A percentile compares a stretch with the other conserved stretches of the same genome.
Conservation (phyloP, 805 yeast genomes). For the Metschnikowia similis region DNA sequence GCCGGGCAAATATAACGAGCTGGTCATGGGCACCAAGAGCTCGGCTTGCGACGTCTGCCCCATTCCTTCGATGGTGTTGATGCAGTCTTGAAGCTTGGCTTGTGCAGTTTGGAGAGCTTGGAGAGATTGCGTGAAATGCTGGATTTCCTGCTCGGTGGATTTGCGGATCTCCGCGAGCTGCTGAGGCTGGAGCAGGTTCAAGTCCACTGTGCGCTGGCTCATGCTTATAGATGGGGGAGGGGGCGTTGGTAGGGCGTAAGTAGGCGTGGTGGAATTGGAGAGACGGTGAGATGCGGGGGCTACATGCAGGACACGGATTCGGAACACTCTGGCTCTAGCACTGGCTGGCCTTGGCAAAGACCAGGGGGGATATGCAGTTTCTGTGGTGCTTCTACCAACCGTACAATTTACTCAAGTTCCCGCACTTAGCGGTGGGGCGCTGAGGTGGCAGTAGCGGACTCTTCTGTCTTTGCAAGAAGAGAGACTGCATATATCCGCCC, state of each 20-base stretch:
- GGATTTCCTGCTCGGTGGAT: conserved; percentile 78
- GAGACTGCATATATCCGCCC: not conserved
- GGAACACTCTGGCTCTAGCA: no score
- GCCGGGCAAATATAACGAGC: conserved; percentile 89
- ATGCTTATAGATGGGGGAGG: not conserved
- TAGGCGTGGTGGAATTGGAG: no score
- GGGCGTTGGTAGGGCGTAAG: no score
- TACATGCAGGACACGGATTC: not conserved
- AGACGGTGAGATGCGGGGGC: not conserved
- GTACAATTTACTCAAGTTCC: no score
- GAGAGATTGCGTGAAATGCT: conserved; percentile 78
- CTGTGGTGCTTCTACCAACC: no score
- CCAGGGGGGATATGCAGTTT: no score
- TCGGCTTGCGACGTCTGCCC: conserved; percentile 39
- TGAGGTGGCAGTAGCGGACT: no score
- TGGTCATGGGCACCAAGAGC: conserved; percentile 80
- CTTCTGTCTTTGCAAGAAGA: no score
- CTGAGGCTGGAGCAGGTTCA: conserved; percentile 70
- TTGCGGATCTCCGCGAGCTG: conserved; percentile 81
- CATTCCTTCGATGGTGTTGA: conserved; percentile 59
- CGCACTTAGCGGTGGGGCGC: no score
- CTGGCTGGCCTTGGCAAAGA: no score
- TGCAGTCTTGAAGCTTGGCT: conserved; percentile 76
- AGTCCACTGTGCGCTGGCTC: conserved; percentile 44
- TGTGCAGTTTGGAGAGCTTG: conserved; percentile 82